Evolutionary conservation across 2,329 filamentous ascomycete species (phyloP), one percentile per base, ranked within the genome.

Genomic region (Metarhizium guizhouense): DNA sequence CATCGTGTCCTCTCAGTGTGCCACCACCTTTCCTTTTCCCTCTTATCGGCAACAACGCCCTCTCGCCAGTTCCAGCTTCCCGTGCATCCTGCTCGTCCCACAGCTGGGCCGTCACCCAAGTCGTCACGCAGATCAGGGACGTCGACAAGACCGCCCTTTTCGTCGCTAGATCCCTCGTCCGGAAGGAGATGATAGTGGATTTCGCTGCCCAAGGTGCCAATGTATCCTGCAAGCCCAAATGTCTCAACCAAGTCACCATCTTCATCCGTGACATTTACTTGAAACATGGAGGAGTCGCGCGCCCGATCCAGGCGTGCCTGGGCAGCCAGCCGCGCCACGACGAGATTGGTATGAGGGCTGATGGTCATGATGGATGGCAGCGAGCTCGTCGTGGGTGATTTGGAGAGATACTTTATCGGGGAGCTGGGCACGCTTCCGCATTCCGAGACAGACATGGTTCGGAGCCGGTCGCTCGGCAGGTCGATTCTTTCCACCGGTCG

Each of bases 291-390:
- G 1, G 70, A 63, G 29, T 72, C 70, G 25, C 77, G 74, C 0
- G 84, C 83, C 20, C 77, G 74, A 42, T 87, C 80, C 25, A 89
- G 77, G 1, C 87, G 78, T 0, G 76, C 70, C 65, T 91, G 87
- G 0, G 87, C 87, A 16, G 82, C 79, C 6, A 84, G 72, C 0
- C 87, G 81, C 1, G 85, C 76, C 20, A 71, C 63, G 54, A 72
- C 68, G 16, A 82, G 75, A 60, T 80, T 73, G 56, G 73, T 78
- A 54, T 71, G 72, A 14, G 71, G 65, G 11, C 63, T 55, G 56
- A 57, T 50, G 54, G 61, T 53, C 52, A 60, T 11, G 13, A 56
- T 29, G 52, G 53, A 49, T 20, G 66, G 61, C n/a, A 70, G 58
- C 2, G 64, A 63, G 40, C 68, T 68, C 38, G 68, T 70, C 38